These are phyloP conservation scores for Cetradonia linearis DNA, from an alignment of 495 filamentous ascomycete species.

Conservation along the genomic window DNA sequence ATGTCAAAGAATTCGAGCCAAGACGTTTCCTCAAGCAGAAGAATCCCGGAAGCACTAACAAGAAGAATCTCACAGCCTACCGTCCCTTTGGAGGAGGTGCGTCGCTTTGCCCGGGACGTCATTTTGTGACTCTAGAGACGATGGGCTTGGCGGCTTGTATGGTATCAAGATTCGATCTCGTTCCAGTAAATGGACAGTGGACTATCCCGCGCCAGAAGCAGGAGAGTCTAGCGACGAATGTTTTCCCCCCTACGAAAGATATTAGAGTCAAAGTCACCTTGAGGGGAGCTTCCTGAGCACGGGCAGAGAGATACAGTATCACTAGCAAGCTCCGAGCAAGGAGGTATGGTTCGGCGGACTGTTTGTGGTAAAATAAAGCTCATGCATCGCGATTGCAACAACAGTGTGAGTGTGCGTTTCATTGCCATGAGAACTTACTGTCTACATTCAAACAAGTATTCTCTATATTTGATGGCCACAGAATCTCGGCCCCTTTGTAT, in stretches of 20 bases:
- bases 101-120: slow-evolving; percentile 22
- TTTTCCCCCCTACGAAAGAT: slow-evolving; percentile 21
- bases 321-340: too few species aligned
- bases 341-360: background rate
- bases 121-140: slow-evolving; percentile 23
- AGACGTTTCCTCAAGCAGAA: slow-evolving; percentile 19
- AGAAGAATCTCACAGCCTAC: slow-evolving; percentile 27
- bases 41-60: slow-evolving; percentile 9
- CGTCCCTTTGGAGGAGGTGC: slow-evolving; percentile 25
- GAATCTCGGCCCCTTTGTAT: too few species aligned
- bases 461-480: too few species aligned
- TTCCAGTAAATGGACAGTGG: slow-evolving; percentile 6
- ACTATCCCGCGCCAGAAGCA: slow-evolving; percentile 19
- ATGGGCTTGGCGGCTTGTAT: slow-evolving; percentile 19
- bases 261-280: slow-evolving; percentile 13
- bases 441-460: too few species aligned
- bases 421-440: too few species aligned
- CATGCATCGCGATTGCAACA: too few species aligned
- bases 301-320: too few species aligned
- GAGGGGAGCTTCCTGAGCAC: background rate
- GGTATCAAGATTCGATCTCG: slow-evolving; percentile 20
- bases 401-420: too few species aligned
- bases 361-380: too few species aligned
- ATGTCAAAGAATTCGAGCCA: slow-evolving; percentile 19
- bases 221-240: slow-evolving; percentile 24